Base-by-base conservation (phyloP, 176 grass and related monocot genomes). In the Neostapfia colusana region DNA sequence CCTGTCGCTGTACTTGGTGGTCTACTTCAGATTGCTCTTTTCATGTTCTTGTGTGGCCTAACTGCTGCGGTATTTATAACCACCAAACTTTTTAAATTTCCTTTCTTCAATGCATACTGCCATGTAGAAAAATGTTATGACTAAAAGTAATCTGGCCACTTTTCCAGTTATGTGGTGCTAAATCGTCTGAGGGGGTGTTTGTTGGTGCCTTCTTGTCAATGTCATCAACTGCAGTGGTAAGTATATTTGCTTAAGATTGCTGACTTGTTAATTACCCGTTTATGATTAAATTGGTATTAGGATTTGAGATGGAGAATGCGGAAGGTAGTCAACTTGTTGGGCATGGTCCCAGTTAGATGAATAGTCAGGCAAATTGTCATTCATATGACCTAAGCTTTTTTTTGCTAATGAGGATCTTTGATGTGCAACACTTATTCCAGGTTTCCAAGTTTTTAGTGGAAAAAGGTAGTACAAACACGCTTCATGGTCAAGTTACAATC, bases 181-280 rank as follows among this genome's bases (percentile, higher is more conserved):
- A 95, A 85, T 83, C 81, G 76, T 99, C 92, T 0, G 92, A 99
- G 78, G 92, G 96, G 41, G 71, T 99, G 70, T 95, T 99, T 87
- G 92, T 99, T 64, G 96, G 96, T 77, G 91, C 96, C 20, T 99
- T 99, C 85, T 87, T 99, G 73, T 99, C 96, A 83, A 92, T 99
- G 96, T 99, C 92, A 75, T 95, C 92, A 49, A 95, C 96, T 64
- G 96, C 92, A 87, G 92, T 99, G 96, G 96, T 99, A 85, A 96
- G 64, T 84, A 75, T 83, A 71, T 87, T 73, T 17, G 12, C 44
- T 79, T 49, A 62, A 45, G 64, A 74, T 75, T 63, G 4, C 53
- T 69, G 37, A 48, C 69, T 51, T 42, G 50, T 83, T 37, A 11
- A 60, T 72, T 63, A 6, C 48, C 50, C 41, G 17, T 58, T 70